A percentile compares a stretch with the other conserved stretches of the same genome.
Conservation (phyloP, 352 stramenopile genomes). For the Phytophthora vignae region DNA sequence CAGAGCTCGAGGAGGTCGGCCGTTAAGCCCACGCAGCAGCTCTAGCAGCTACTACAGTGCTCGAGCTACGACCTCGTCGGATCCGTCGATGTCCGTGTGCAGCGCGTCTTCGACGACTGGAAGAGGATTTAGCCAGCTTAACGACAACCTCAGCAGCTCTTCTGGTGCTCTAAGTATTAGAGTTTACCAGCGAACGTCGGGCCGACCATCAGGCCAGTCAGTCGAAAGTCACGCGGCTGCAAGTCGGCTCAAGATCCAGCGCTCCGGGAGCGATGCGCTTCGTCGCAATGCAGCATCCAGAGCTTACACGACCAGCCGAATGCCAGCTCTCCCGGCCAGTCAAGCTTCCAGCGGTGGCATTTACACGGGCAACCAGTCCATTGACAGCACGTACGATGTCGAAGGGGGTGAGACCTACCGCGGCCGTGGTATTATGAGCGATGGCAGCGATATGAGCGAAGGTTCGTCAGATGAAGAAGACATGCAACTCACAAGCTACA, state of each 20-base stretch:
- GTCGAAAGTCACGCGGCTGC: conserved; percentile 23
- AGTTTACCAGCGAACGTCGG: conserved; percentile 19
- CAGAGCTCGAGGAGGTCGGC: conserved; percentile 8
- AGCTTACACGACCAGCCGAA: conserved; percentile 9
- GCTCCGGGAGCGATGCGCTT: conserved; percentile 22
- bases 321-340: conserved; percentile 8
- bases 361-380: conserved; percentile 31
- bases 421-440: conserved; percentile 27
- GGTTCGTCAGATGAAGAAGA: conserved; percentile 36
- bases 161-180: conserved; percentile 6
- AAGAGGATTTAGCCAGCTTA: conserved; percentile 12
- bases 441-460: conserved; percentile 38
- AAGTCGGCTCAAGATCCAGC: conserved; percentile 9
- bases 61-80: conserved; percentile 29
- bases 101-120: conserved; percentile 20
- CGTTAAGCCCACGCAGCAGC: conserved; percentile 34
- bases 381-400: conserved; percentile 43
- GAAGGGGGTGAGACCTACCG: conserved; percentile 40
- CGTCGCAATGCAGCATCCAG: conserved; percentile 19
- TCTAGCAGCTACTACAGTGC: conserved; percentile 34
- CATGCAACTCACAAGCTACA: background rate
- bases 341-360: conserved; percentile 12
- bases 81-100: conserved; percentile 28
- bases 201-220: conserved; percentile 20
- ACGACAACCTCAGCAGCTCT: conserved; percentile 20